Base-by-base conservation (phyloP, 1,284 basidiomycete genomes). In the Athelia sp. region DNA sequence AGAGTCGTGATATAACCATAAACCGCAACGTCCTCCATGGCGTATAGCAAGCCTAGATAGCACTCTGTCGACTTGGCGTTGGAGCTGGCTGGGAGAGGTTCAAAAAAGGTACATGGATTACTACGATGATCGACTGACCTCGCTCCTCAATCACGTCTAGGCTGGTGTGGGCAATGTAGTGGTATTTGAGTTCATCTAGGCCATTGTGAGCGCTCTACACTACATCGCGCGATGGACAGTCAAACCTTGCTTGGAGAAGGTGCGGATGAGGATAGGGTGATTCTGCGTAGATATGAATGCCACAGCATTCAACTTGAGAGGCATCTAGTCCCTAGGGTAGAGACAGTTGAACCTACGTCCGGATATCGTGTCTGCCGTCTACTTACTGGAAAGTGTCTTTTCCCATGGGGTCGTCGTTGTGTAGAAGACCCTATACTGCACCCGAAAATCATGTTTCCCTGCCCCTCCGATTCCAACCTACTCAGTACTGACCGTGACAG, bases 1-100 rank as follows among this genome's bases (percentile, higher is more conserved):
- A 87, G 68, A 4, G 89, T 87, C 10, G 89, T 90, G 49, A 91
- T 79, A 65, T 89, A 91, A 17, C 88, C 89, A 63, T 91, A 90
- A 8, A 89, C 87, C 2, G 86, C 87, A 36, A 87, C 79, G 57
- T 90, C 88, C 64, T 91, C 89, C 74, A 91, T 83, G 22, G 82
- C 76, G 62, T 89, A 90, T 24, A 91, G 63, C 50, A 91, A 71
- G 8, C 87, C 88, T 46, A 90, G 74, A 59, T 90, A 91, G 62
- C 85, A 84, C 36, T 90, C 87, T 3, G 71, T 72, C 17, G 76
- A 68, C 64, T 89, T 88, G 47, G 73, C 70, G 17, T 68, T 68
- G 18, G 74, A 68, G 31, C 69, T 68, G 43, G 74, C 82, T 85
- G 58, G 47, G 49, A 43, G 47, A 51, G 42, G 36, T n/a, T 6